Base-by-base conservation (phyloP, 306 rosid genomes). In the Ochetophila trinervis region DNA sequence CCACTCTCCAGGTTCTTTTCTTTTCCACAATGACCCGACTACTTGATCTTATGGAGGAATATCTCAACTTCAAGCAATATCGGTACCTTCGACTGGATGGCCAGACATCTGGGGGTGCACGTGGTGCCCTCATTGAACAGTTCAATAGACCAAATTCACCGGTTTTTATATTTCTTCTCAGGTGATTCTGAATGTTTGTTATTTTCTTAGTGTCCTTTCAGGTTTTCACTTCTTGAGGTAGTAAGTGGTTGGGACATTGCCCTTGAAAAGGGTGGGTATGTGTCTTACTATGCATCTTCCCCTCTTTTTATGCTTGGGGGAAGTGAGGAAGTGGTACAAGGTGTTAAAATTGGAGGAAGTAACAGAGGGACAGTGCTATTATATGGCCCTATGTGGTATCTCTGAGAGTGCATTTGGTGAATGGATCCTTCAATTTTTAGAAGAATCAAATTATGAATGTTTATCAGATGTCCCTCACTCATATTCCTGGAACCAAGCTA, bases 21-120 rank as follows among this genome's bases (percentile, higher is more conserved):
- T 94, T 94, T 85, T 94, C 99, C 27, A 94, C 99, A 50, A 94
- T 94, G 99, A 94, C 99, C 62, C 89, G 99, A 72, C 87, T 94
- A 73, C 92, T 94, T 55, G 96, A 94, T 82, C 96, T 94, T 65
- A 94, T 94, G 99, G 99, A 94, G 88, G 99, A 94, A 58, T 94
- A 94, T 72, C 89, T 94, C 71, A n/a, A 78, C 67, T 21, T 32
- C 36, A 94, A 94, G 75, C 99, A 94, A 34, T 87, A 94, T 79
- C 79, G 84, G 23, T 93, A 93, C 76, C 98, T 93, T 75, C 83
- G 98, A 63, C 74, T 93, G 81, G 98, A 93, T 79, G 99, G 99
- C 52, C 99, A 94, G 80, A 94, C 99, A 66, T 86, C 92, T 62
- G 99, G 99, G 60, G 58, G 91, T 78, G 97, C 88, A 34, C 99